A percentile compares a stretch with the other conserved stretches of the same genome.
Evolutionary conservation across 1,284 basidiomycete species (phyloP).

Genomic region (Peniophora sp.): DNA sequence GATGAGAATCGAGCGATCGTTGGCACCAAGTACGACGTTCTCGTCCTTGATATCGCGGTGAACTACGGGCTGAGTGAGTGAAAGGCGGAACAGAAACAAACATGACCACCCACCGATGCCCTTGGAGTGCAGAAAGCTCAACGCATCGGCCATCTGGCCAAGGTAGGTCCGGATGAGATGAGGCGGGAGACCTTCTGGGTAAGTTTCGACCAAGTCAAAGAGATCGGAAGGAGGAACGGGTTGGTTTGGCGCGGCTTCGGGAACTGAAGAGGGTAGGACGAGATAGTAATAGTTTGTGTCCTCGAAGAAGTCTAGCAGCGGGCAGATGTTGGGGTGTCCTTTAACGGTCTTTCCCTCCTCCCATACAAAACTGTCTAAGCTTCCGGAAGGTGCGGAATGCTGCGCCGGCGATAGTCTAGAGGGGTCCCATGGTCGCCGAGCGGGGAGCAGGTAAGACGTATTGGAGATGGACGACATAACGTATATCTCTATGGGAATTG

Average conservation of each 20-base stretch:
- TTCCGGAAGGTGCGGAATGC: conserved; percentile 3
- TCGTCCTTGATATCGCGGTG: conserved; percentile 99
- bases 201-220: conserved; percentile 91
- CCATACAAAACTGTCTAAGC: conserved; percentile 39
- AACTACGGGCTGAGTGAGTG: conserved; percentile 35
- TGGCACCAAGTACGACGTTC: conserved; percentile 79
- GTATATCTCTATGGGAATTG: conserved; percentile 98
- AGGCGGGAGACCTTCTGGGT: conserved; percentile 79
- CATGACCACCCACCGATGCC: conserved; percentile 63
- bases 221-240: conserved; percentile 69
- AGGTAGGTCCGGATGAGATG: conserved; percentile 78
- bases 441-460: conserved; percentile 65
- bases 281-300: conserved; percentile 97
- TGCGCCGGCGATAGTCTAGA: conserved; percentile 27
- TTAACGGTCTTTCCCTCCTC: conserved; percentile 62
- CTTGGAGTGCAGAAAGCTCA: conserved; percentile 85
- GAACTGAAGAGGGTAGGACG: conserved; percentile 65
- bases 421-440: conserved; percentile 77
- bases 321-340: conserved; percentile 90
- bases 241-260: conserved; percentile 43
- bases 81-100: conserved; percentile 1
- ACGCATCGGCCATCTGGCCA: conserved; percentile 90
- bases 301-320: conserved; percentile 95
- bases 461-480: conserved; percentile 89
- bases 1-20: conserved; percentile 83